Percentiles rank a stretch among this genome's conserved stretches.
Evolutionary conservation across 331 rosid species (phyloP).

Genomic region (Cydonia oblonga): DNA sequence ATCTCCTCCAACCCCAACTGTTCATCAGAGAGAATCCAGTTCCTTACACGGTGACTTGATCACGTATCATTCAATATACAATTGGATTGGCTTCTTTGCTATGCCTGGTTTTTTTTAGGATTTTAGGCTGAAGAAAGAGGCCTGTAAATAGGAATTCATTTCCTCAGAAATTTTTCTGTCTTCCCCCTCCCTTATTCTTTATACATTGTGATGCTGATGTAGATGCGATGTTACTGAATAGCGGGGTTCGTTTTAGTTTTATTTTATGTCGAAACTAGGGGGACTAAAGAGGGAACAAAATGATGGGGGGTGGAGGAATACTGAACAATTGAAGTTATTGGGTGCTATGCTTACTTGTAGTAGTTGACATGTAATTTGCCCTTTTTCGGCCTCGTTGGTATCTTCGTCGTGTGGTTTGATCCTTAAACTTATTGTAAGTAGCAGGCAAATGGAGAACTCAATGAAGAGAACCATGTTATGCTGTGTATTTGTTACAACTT

Average conservation of each 20-base stretch:
- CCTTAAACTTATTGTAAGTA: background rate
- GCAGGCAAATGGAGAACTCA: background rate
- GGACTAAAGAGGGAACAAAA: conserved; percentile 1
- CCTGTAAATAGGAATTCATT: conserved; percentile 63
- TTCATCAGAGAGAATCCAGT: conserved; percentile 23
- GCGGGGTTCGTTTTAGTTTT: conserved; percentile 27
- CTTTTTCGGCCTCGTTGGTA: background rate
- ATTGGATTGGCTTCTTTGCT: conserved; percentile 60
- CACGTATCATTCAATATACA: conserved; percentile 37
- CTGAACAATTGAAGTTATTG: conserved; percentile 22
- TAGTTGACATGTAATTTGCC: conserved; percentile 10
- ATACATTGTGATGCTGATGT: conserved; percentile 31
- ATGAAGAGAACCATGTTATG: background rate
- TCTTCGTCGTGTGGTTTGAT: background rate
- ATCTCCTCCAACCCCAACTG: conserved; percentile 13
- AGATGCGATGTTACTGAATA: conserved; percentile 29
- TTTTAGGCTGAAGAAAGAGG: conserved; percentile 51
- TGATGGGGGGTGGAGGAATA: conserved; percentile 21
- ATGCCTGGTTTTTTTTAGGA: conserved; percentile 53
- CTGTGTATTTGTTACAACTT: background rate
- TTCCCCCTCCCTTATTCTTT: conserved; percentile 22
- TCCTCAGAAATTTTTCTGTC: conserved; percentile 39
- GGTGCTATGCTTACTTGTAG: conserved; percentile 6
- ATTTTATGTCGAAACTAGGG: no score
- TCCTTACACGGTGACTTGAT: conserved; percentile 30